These are phyloP conservation scores for Mucor racemosus DNA, from an alignment of 371 early-diverging fungal species.

Conservation along the genomic window DNA sequence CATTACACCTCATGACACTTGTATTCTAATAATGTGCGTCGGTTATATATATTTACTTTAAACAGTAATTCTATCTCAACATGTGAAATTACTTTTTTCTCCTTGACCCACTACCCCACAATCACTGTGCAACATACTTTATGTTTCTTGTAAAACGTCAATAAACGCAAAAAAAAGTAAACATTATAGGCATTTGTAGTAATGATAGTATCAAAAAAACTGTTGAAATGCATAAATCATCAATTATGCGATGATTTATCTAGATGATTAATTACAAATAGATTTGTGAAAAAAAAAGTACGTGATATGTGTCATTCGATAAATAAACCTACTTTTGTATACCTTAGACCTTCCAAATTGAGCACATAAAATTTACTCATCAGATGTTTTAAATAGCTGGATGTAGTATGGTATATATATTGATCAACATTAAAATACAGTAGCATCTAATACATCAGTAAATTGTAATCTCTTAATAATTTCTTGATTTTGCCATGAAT, in stretches of 20 bases:
- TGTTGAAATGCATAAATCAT: neutral
- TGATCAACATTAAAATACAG: neutral
- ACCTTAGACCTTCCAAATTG: neutral
- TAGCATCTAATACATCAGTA: neutral
- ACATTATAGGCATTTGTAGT: neutral
- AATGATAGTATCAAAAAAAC: neutral
- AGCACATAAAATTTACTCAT: conserved; percentile 4
- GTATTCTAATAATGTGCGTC: neutral
- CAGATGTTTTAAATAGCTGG: neutral
- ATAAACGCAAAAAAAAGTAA: no score
- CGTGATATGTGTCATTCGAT: neutral
- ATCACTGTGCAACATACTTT: conserved; percentile 4
- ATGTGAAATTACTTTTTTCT: conserved; percentile 9
- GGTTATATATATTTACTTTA: neutral
- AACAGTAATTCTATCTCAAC: neutral
- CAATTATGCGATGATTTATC: neutral
- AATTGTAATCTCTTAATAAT: neutral
- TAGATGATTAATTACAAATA: neutral
- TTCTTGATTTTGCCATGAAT: no score
- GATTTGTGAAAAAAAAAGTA: neutral
- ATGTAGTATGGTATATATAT: neutral
- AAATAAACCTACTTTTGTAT: no score
- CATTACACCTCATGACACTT: conserved; percentile 14
- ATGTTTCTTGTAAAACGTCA: neutral
- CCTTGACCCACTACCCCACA: conserved; percentile 19